A percentile compares a stretch with the other conserved stretches of the same genome.
These are phyloP conservation scores for Dionaea muscipula DNA, from an alignment of 179 eudicot genomes.

Conservation along the genomic window DNA sequence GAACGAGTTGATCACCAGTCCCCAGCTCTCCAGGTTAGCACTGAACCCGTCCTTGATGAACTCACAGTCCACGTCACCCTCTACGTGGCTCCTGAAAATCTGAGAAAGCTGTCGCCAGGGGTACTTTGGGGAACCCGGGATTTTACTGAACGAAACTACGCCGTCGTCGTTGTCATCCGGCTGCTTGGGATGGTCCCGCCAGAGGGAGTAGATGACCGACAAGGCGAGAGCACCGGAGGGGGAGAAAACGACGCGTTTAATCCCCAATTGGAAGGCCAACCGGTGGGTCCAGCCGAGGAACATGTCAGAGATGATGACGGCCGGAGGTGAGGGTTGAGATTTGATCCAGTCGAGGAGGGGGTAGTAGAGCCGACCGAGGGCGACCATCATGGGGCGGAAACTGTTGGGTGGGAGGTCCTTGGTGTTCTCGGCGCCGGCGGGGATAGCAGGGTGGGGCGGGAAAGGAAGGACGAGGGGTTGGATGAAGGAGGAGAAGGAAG, in stretches of 20 bases:
- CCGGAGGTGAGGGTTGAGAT: slow-evolving; percentile 26
- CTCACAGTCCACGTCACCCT: slow-evolving; percentile 36
- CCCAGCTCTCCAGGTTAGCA: slow-evolving; percentile 32
- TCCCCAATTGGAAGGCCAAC: slow-evolving; percentile 17
- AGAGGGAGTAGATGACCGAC: slow-evolving; percentile 21
- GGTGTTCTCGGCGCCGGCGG: slow-evolving; percentile 18
- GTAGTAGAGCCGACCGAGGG: slow-evolving; percentile 12
- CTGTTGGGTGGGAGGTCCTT: slow-evolving; percentile 24
- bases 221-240: slow-evolving; percentile 28
- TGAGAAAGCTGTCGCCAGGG: slow-evolving; percentile 51
- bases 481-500: too few species aligned
- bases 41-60: slow-evolving; percentile 18
- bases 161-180: slow-evolving; percentile 12
- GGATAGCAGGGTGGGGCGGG: slow-evolving; percentile 15
- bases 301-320: slow-evolving; percentile 33
- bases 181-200: slow-evolving; percentile 26
- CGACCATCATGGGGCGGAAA: slow-evolving; percentile 12
- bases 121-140: slow-evolving; percentile 36
- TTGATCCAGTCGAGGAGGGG: slow-evolving; percentile 32
- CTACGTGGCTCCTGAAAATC: slow-evolving; percentile 22
- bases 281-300: slow-evolving; percentile 48
- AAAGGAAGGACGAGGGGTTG: slow-evolving; percentile 33
- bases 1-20: slow-evolving; percentile 46
- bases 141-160: slow-evolving; percentile 10
- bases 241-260: slow-evolving; percentile 31